Percentiles rank a stretch among this genome's conserved stretches.
Evolutionary conservation across 305 asterid species (phyloP).

Genomic region (Rubia peregrina): DNA sequence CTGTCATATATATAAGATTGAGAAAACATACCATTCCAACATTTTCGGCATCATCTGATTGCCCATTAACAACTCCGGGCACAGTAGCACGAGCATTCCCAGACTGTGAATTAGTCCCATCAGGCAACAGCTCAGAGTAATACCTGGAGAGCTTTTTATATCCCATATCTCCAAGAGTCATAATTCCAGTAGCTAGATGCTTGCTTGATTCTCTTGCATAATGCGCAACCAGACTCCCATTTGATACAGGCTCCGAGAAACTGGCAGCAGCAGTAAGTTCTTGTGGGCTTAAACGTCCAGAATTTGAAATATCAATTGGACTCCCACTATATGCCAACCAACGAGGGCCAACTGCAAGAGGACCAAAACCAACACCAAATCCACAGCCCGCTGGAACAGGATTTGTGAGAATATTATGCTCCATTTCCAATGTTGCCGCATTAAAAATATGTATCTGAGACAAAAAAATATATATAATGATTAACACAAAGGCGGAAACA

Average conservation of each 20-base stretch:
- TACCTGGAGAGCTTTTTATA: constrained; percentile 79
- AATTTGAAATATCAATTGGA: constrained; percentile 50
- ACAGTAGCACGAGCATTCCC: constrained; percentile 31
- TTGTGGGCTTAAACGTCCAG: constrained; percentile 75
- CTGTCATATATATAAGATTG: background rate
- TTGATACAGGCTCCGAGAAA: constrained; percentile 49
- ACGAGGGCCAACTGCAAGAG: constrained; percentile 91
- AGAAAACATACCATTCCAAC: constrained; percentile 69
- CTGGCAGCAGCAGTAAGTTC: constrained; percentile 54
- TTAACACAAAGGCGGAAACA: constrained; percentile 9
- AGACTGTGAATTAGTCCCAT: constrained; percentile 47
- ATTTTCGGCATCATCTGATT: constrained; percentile 38
- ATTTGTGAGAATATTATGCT: constrained; percentile 71
- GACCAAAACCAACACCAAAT: constrained; percentile 68
- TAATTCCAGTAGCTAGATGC: constrained; percentile 90
- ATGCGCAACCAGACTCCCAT: constrained; percentile 88
- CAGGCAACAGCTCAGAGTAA: constrained; percentile 72
- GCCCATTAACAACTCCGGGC: constrained; percentile 30
- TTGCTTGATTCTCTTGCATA: constrained; percentile 94
- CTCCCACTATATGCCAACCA: constrained; percentile 97
- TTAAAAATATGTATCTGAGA: constrained; percentile 76
- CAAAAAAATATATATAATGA: constrained; percentile 6
- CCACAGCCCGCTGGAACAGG: constrained; percentile 56
- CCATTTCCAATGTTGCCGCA: constrained; percentile 69
- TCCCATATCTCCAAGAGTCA: constrained; percentile 85